Percentiles rank a stretch among this genome's conserved stretches.
phyloP scores from a whole-genome alignment of 1,139 yeast genomes.

The Geotrichum siamense region DNA sequence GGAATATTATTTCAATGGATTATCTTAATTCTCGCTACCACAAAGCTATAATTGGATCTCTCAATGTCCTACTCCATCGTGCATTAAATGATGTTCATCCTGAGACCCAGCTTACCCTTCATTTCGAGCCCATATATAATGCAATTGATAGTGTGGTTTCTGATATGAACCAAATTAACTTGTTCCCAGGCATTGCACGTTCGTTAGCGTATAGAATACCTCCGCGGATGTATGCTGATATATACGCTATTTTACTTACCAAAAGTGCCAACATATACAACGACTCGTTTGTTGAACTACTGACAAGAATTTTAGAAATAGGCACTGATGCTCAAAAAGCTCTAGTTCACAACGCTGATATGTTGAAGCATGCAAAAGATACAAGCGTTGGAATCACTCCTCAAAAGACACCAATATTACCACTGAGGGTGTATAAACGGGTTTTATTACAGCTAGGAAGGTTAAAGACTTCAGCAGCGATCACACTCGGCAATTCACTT shows the following conservation, averaged over 20 bases:
- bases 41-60: background rate
- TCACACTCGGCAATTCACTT: constrained; percentile 12
- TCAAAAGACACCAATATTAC: constrained; percentile 6
- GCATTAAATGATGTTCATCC: background rate
- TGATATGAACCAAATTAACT: background rate
- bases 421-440: constrained; percentile 6
- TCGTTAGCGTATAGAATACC: constrained; percentile 16
- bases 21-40: background rate
- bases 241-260: constrained; percentile 22
- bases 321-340: constrained; percentile 23
- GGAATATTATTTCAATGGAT: background rate
- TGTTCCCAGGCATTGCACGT: background rate
- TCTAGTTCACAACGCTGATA: constrained; percentile 22
- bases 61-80: background rate
- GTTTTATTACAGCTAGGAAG: constrained; percentile 11
- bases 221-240: constrained; percentile 18
- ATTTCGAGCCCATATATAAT: background rate
- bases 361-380: constrained; percentile 14
- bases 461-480: background rate
- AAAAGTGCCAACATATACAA: constrained; percentile 19
- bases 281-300: constrained; percentile 11
- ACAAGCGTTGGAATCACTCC: constrained; percentile 2
- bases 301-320: constrained; percentile 17
- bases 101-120: background rate
- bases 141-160: background rate